A percentile compares a stretch with the other conserved stretches of the same genome.
Conservation (phyloP, 2,329 filamentous ascomycete species). For the Gnomoniopsis sp. region DNA sequence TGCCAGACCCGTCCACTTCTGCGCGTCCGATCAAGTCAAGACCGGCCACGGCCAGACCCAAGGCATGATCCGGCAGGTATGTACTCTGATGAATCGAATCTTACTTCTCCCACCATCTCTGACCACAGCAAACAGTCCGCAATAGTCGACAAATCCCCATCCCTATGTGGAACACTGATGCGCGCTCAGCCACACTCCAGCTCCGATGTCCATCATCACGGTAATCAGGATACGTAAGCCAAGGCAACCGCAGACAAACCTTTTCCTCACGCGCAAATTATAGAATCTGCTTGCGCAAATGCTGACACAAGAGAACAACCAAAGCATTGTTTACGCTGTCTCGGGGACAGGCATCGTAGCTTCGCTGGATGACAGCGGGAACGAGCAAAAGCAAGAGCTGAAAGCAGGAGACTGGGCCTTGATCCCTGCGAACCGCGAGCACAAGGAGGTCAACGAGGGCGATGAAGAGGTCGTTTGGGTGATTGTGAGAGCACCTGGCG, state of each 20-base stretch:
- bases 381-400: constrained; percentile 42
- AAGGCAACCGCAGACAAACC: no score
- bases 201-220: constrained; percentile 52
- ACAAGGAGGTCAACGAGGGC: constrained; percentile 54
- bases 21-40: constrained; percentile 31
- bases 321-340: constrained; percentile 44
- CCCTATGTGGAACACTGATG: constrained; percentile 45
- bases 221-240: constrained; percentile 42
- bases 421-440: constrained; percentile 50
- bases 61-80: constrained; percentile 44
- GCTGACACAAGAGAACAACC: background rate
- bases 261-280: background rate
- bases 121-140: constrained; percentile 26
- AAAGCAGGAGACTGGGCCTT: constrained; percentile 49
- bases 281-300: background rate
- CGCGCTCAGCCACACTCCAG: constrained; percentile 46
- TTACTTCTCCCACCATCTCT: background rate
- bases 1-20: constrained; percentile 30
- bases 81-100: background rate
- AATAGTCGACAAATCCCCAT: constrained; percentile 43
- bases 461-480: constrained; percentile 53
- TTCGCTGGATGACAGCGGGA: constrained; percentile 34
- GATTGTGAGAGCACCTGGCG: constrained; percentile 43
- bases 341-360: constrained; percentile 46
- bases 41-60: constrained; percentile 45